Conservation (phyloP, 2,329 filamentous ascomycete species). For the Hansfordia pulvinata region DNA sequence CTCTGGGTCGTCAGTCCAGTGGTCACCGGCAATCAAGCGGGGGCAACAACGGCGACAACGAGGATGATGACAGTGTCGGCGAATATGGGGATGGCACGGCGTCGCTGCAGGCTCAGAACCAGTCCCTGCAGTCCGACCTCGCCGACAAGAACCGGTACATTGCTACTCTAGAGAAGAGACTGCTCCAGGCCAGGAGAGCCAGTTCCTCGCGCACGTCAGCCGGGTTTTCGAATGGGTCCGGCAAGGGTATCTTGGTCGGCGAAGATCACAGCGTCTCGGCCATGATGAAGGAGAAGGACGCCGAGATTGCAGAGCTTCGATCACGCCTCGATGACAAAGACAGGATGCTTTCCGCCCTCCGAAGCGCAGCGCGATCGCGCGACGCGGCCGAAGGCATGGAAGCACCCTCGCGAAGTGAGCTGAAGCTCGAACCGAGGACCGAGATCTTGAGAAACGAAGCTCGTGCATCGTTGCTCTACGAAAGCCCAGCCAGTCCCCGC, state of each 20-base stretch:
- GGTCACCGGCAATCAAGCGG: conserved; percentile 29
- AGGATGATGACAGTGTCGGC: conserved; percentile 59
- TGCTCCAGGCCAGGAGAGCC: conserved; percentile 79
- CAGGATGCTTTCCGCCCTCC: conserved; percentile 77
- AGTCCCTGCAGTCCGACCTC: conserved; percentile 85
- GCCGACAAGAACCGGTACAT: conserved; percentile 97
- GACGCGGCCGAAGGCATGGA: conserved; percentile 56
- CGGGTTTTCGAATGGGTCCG: conserved; percentile 47
- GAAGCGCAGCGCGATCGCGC: conserved; percentile 72
- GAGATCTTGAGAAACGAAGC: conserved; percentile 6
- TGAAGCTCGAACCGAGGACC: not conserved
- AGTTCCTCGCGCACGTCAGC: conserved; percentile 81
- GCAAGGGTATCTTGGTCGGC: conserved; percentile 53
- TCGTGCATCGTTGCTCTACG: conserved; percentile 16
- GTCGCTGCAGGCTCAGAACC: conserved; percentile 70
- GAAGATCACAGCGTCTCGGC: conserved; percentile 66
- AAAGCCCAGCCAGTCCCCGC: conserved; percentile 19
- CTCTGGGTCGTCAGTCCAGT: conserved; percentile 39
- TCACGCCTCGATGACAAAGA: conserved; percentile 89
- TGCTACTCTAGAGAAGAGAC: conserved; percentile 77
- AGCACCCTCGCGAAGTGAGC: no score
- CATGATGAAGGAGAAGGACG: conserved; percentile 75
- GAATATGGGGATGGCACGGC: conserved; percentile 82
- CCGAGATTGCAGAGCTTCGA: conserved; percentile 83
- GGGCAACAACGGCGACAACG: conserved; percentile 24